Evolutionary conservation across 495 filamentous ascomycete species (phyloP).

Genomic region (Xylaria flabelliformis): DNA sequence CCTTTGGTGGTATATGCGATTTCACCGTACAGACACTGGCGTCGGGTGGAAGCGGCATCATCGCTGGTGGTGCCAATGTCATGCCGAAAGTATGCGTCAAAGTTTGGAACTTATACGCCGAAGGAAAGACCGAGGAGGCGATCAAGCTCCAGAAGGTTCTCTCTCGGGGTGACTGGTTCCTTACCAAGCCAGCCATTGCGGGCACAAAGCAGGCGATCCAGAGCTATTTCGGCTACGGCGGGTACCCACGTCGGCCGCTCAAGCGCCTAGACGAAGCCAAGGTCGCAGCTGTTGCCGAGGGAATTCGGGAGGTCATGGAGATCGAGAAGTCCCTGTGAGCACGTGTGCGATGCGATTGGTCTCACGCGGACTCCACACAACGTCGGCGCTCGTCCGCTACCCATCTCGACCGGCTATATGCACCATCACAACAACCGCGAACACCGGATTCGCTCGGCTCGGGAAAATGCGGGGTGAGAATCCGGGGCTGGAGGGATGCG

Average conservation of each 20-base stretch:
- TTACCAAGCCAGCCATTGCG: slow-evolving; percentile 85
- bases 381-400: background rate
- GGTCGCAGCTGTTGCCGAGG: slow-evolving; percentile 69
- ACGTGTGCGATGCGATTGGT: slow-evolving; percentile 4
- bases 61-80: slow-evolving; percentile 87
- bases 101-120: slow-evolving; percentile 79
- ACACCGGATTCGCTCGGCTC: slow-evolving; percentile 21
- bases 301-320: slow-evolving; percentile 72
- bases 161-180: slow-evolving; percentile 80
- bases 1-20: slow-evolving; percentile 87
- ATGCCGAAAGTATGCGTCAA: slow-evolving; percentile 80
- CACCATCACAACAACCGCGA: slow-evolving; percentile 13
- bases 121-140: slow-evolving; percentile 76
- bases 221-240: slow-evolving; percentile 84
- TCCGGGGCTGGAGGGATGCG: slow-evolving; percentile 19
- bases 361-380: background rate
- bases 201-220: slow-evolving; percentile 87
- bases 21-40: slow-evolving; percentile 83
- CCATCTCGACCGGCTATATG: slow-evolving; percentile 19
- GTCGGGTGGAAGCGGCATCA: slow-evolving; percentile 81
- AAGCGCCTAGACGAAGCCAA: slow-evolving; percentile 67
- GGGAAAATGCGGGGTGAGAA: slow-evolving; percentile 17
- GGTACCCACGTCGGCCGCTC: slow-evolving; percentile 75
- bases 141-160: slow-evolving; percentile 74
- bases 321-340: slow-evolving; percentile 55